Base-by-base conservation (phyloP, 2,329 filamentous ascomycete species). In the Hymenoscyphus repandus region DNA sequence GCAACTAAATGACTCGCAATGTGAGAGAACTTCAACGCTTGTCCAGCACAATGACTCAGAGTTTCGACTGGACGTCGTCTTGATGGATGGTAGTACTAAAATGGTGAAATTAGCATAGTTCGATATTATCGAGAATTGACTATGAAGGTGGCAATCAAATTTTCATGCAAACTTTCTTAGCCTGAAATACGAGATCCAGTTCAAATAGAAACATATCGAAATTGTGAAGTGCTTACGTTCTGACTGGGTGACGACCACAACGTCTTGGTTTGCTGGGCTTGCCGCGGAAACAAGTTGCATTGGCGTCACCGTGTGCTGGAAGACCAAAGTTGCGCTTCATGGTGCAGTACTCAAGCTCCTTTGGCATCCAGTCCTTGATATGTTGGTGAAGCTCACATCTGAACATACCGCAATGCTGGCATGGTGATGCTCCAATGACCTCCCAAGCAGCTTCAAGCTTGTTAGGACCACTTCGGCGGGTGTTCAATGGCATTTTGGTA, bases 381-480 rank as follows among this genome's bases (percentile, higher is more conserved):
- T 85, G 81, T 57, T 78, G 76, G 67, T 83, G 79, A 51, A 85
- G 72, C 69, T 83, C 79, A 65, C 81, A 85, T 33, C 81, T 74
- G 37, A 72, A 75, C 52, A 78, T 74, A 44, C 78, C 79, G 56
- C 81, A 85, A 65, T 83, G 82, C 51, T 76, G 73, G 66, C 81
- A 85, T 65, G 80, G 78, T 5, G 80, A 77, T 61, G 82, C 79
- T 18, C 79, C 80, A 2, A 79, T 77, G 45, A 77, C 69, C 55
- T 79, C 76, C 79, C 80, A 85, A 40, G 80, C 80, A 73, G 78
- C 81, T 62, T 85, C 81, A 62, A 82, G 73, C 56, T 80, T 75
- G 65, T 84, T 84, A 49, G 81, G 81, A 0, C 81, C 81, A 6
- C 72, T 64, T 41, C 82, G 80, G 12, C 80, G 74, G 42, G 74